Evolutionary conservation across 1,284 basidiomycete species (phyloP).

Genomic region (Sporisorium iseilematis-ciliati): DNA sequence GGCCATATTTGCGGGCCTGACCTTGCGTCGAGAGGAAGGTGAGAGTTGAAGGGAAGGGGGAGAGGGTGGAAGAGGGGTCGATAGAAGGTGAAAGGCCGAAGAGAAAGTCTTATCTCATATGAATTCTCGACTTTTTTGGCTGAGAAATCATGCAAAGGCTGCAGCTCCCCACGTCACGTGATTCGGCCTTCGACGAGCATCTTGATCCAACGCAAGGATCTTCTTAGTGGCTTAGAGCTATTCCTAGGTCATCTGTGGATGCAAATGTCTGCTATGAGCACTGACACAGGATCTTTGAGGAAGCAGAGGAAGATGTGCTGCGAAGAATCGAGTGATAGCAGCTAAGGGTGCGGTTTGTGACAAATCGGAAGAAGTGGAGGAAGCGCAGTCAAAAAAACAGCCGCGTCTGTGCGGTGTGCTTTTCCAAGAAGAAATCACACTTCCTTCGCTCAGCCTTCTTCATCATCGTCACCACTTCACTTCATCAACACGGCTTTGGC

Average conservation of each 20-base stretch:
- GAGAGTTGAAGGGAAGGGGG: neutral
- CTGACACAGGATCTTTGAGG: neutral
- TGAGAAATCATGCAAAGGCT: slow-evolving; percentile 26
- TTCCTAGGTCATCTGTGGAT: neutral
- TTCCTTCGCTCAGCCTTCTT: neutral
- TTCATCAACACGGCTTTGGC: neutral
- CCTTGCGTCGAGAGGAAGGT: neutral
- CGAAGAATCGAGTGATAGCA: neutral
- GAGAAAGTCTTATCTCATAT: slow-evolving; percentile 14
- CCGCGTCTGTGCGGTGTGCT: neutral
- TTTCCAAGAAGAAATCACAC: slow-evolving; percentile 30
- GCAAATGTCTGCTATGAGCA: neutral
- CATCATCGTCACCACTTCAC: slow-evolving; percentile 9
- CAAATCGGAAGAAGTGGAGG: slow-evolving; percentile 22
- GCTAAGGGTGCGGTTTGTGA: slow-evolving; percentile 3
- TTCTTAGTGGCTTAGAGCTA: neutral
- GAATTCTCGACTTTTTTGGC: slow-evolving; percentile 4
- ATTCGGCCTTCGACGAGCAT: neutral
- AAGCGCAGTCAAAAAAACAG: neutral
- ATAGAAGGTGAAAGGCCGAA: neutral
- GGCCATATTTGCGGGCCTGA: slow-evolving; percentile 22
- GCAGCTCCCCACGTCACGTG: slow-evolving; percentile 36
- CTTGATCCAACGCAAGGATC: neutral
- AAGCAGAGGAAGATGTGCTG: neutral
- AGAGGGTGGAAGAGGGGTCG: neutral